Evolutionary conservation across 2,329 filamentous ascomycete genomes (phyloP), one percentile per base, ranked within the genome.

Genomic region (Penicillium sp.): DNA sequence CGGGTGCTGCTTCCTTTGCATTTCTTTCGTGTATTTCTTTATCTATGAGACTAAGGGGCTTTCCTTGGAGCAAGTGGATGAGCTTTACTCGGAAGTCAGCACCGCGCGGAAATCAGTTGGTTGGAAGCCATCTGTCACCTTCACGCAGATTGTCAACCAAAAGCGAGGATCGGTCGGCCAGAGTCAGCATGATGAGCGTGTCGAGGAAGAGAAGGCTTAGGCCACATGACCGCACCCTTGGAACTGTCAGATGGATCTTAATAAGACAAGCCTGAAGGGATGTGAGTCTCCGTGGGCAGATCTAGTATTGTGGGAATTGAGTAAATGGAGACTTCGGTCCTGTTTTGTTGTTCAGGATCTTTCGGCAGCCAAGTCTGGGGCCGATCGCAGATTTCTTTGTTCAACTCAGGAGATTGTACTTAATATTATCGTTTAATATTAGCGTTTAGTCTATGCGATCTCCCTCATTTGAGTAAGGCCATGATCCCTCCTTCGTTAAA

Each of bases 41-140:
- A 81, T 94, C 62, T 90, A 90, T 64, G 88, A 91, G 74, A 94
- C 88, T 52, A 94, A 93, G 75, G 86, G 85, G 10, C 77, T 89
- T 13, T 82, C 79, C 0, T 78, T 93, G 26, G 88, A 94, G 69
- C 80, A 93, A 68, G 82, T 94, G 50, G 87, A 94, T 62, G 80
- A 87, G 72, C 69, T 90, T 43, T 90, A 89, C 34, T 72, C 69
- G 26, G 83, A 85, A 64, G 76, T 83, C 26, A 39, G 34, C 24
- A 31, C 9, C 21, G 44, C 19, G 24, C 26, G 17, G 19, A 33
- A 26, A 31, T 64, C 59, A 12, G 68, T 73, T 29, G 82, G 83
- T 2, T 75, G 79, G 64, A 66, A 81, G 3, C 31, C 40, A 15
- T 10, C 40, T 6, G 26, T 43, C 17, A 43, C 40, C 7, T 43